Percentiles rank a stretch among this genome's conserved stretches.
Conservation (phyloP, 495 filamentous ascomycete genomes). For the Podospora pseudoanserina region DNA sequence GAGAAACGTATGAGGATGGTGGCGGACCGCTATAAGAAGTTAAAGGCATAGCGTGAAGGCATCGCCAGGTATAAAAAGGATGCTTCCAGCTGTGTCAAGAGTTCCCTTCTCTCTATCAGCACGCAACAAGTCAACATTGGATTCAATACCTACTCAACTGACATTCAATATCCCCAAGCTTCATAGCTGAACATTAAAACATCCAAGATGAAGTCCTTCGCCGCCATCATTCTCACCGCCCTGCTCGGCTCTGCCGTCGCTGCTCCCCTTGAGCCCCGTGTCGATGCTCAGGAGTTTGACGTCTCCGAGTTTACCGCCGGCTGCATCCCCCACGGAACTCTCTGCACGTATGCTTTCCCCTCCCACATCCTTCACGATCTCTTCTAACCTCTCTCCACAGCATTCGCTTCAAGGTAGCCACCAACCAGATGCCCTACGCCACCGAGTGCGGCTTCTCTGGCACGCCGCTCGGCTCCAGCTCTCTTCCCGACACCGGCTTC, state of each 20-base stretch:
- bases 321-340: slow-evolving; percentile 32
- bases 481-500: slow-evolving; percentile 22
- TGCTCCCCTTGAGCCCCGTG: slow-evolving; percentile 20
- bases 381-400: slow-evolving; percentile 4
- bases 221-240: slow-evolving; percentile 10
- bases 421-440: slow-evolving; percentile 24
- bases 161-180: no score
- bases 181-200: neutral
- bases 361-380: neutral
- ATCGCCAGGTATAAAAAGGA: neutral
- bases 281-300: slow-evolving; percentile 25
- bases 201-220: slow-evolving; percentile 20
- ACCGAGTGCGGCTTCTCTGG: slow-evolving; percentile 22
- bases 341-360: slow-evolving; percentile 24
- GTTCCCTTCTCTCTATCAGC: neutral
- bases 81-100: neutral
- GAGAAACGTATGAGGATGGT: neutral
- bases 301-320: slow-evolving; percentile 30
- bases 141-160: no score
- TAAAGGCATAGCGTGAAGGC: neutral
- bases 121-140: neutral
- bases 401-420: slow-evolving; percentile 23
- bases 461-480: slow-evolving; percentile 13
- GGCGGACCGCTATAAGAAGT: neutral
- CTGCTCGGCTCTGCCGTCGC: slow-evolving; percentile 20